Evolutionary conservation across 768 basidiomycete genomes (phyloP).

Genomic region (Xerocomellus intermedius): DNA sequence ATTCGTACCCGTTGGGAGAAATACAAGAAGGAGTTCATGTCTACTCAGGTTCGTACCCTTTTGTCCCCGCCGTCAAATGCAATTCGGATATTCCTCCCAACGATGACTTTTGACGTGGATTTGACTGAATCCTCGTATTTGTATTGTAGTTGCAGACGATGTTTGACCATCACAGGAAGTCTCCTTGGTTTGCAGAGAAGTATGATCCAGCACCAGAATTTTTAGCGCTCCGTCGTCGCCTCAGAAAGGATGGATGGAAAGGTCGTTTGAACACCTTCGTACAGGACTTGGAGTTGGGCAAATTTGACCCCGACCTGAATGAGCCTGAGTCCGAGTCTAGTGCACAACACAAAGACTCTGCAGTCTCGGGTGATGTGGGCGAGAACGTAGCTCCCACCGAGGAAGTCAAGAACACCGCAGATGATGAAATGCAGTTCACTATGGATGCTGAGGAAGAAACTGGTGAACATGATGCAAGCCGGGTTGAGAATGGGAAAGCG

Average conservation of each 20-base stretch:
- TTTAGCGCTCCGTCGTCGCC: slow-evolving; percentile 67
- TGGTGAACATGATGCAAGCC: slow-evolving; percentile 55
- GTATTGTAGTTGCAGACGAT: slow-evolving; percentile 86
- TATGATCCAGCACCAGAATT: slow-evolving; percentile 80
- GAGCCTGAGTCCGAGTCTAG: slow-evolving; percentile 55
- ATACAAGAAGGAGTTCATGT: slow-evolving; percentile 89
- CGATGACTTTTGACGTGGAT: slow-evolving; percentile 3
- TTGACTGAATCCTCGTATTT: slow-evolving; percentile 31
- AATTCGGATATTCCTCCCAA: slow-evolving; percentile 15
- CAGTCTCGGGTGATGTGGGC: slow-evolving; percentile 35
- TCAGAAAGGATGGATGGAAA: slow-evolving; percentile 84
- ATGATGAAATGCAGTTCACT: slow-evolving; percentile 76
- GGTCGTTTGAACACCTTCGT: slow-evolving; percentile 71
- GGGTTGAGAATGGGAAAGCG: slow-evolving; percentile 60
- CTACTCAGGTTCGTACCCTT: slow-evolving; percentile 71
- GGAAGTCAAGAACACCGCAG: slow-evolving; percentile 52
- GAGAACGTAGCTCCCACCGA: slow-evolving; percentile 40
- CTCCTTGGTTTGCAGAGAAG: slow-evolving; percentile 97
- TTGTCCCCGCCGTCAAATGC: slow-evolving; percentile 9
- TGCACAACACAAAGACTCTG: slow-evolving; percentile 54
- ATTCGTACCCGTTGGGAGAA: slow-evolving; percentile 87
- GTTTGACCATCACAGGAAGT: slow-evolving; percentile 92
- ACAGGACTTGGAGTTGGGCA: slow-evolving; percentile 78
- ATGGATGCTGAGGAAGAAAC: slow-evolving; percentile 71
- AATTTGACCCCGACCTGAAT: slow-evolving; percentile 76